Evolutionary conservation across 2,329 filamentous ascomycete species (phyloP).

Genomic region (Didymella exigua): DNA sequence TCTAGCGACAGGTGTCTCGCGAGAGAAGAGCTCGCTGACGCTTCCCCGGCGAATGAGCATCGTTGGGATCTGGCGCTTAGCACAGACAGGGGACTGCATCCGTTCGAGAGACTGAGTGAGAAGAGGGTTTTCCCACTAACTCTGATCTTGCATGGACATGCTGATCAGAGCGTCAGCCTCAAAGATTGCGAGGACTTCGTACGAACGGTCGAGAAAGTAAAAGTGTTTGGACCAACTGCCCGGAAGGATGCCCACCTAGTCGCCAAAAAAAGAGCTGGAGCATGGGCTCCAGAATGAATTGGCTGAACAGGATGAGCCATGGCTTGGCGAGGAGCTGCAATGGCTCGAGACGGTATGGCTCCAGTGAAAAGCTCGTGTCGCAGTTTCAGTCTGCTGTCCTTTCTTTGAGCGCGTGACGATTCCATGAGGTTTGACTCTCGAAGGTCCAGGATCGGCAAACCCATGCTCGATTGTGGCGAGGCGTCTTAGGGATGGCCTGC

Average conservation of each 20-base stretch:
- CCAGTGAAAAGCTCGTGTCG: background rate
- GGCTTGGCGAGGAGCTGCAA: constrained; percentile 12
- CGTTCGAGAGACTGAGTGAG: constrained; percentile 13
- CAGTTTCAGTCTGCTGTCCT: no score
- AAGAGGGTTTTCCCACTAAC: background rate
- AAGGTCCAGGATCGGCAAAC: no score
- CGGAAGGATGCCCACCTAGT: background rate
- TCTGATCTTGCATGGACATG: constrained; percentile 17
- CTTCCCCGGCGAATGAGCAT: constrained; percentile 6
- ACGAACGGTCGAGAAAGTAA: constrained; percentile 4
- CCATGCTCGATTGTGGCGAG: background rate
- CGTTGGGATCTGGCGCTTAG: constrained; percentile 1
- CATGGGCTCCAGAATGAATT: constrained; percentile 20
- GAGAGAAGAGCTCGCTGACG: constrained; percentile 3
- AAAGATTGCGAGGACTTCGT: constrained; percentile 19
- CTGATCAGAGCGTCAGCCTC: background rate
- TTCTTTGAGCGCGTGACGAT: background rate
- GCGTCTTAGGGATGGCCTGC: background rate
- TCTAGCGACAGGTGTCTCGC: background rate
- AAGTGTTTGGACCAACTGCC: constrained; percentile 1
- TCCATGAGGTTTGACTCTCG: no score
- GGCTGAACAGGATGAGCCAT: constrained; percentile 11
- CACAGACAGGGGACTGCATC: constrained; percentile 5
- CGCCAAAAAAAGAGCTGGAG: constrained; percentile 5
- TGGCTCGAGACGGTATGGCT: constrained; percentile 11